Evolutionary conservation across 1,139 yeast genomes (phyloP).

Genomic region (Yamadazyma buinensis): DNA sequence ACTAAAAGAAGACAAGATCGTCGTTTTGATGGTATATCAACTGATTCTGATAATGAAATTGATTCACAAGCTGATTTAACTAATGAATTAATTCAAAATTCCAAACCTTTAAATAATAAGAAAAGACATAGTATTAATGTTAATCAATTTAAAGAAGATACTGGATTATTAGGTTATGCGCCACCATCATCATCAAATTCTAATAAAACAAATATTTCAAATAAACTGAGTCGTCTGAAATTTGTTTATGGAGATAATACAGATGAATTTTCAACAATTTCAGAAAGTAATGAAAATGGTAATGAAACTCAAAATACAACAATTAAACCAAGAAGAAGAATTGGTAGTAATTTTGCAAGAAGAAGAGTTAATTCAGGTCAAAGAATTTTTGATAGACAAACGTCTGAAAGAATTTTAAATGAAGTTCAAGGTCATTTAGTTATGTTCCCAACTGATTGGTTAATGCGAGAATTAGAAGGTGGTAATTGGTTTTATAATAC

Average conservation of each 20-base stretch:
- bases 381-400: constrained; percentile 64
- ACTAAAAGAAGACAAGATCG: constrained; percentile 25
- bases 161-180: constrained; percentile 39
- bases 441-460: constrained; percentile 88
- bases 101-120: no score
- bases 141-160: constrained; percentile 22
- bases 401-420: constrained; percentile 70
- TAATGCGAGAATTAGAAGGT: constrained; percentile 76
- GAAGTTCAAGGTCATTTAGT: constrained; percentile 90
- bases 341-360: constrained; percentile 23
- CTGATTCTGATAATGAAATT: constrained; percentile 12
- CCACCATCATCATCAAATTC: constrained; percentile 22
- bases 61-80: constrained; percentile 5
- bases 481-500: constrained; percentile 95
- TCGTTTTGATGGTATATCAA: constrained; percentile 11
- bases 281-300: background rate
- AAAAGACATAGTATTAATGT: constrained; percentile 16
- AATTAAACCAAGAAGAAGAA: constrained; percentile 6
- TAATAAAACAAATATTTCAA: background rate
- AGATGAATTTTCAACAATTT: constrained; percentile 11
- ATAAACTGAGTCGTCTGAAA: background rate
- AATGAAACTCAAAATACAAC: background rate
- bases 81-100: background rate
- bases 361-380: constrained; percentile 39
- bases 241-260: constrained; percentile 31